These are phyloP conservation scores for Bertia moriformis DNA, from an alignment of 2,329 filamentous ascomycete species.

Conservation along the genomic window DNA sequence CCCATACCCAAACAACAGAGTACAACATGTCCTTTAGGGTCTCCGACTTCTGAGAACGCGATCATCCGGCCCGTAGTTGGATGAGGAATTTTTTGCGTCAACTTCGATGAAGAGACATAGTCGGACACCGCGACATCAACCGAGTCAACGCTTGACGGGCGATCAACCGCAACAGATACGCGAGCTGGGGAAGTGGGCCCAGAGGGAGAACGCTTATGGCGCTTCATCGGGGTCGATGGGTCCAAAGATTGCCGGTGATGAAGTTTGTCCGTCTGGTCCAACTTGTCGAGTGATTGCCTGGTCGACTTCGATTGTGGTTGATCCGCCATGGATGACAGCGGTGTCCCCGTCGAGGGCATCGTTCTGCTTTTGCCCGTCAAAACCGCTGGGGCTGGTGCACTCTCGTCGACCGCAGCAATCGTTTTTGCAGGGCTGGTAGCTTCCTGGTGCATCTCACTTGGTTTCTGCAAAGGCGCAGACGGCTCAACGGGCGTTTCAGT, in stretches of 20 bases:
- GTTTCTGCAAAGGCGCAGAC: neutral
- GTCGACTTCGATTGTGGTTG: neutral
- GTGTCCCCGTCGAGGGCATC: neutral
- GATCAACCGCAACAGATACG: conserved; percentile 21
- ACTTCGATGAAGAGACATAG: conserved; percentile 36
- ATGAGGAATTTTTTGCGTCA: conserved; percentile 45
- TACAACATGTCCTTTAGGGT: conserved; percentile 47
- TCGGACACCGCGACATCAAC: conserved; percentile 42
- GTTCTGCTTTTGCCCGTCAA: neutral
- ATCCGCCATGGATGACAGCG: neutral
- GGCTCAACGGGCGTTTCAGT: neutral
- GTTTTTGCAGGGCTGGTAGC: neutral
- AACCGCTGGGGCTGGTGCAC: conserved; percentile 4
- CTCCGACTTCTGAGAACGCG: conserved; percentile 51
- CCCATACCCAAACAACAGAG: conserved; percentile 56
- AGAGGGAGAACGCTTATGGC: conserved; percentile 13
- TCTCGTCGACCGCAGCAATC: conserved; percentile 3
- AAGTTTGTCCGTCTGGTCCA: neutral
- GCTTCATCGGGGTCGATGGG: conserved; percentile 14
- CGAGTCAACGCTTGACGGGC: conserved; percentile 37
- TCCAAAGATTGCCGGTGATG: conserved; percentile 3
- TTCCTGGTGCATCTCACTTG: neutral
- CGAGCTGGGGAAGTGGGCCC: conserved; percentile 13
- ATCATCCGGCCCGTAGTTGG: conserved; percentile 44
- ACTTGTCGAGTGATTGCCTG: neutral